Evolutionary conservation across 305 asterid genomes (phyloP).

Genomic region (Nicotiana rustica): DNA sequence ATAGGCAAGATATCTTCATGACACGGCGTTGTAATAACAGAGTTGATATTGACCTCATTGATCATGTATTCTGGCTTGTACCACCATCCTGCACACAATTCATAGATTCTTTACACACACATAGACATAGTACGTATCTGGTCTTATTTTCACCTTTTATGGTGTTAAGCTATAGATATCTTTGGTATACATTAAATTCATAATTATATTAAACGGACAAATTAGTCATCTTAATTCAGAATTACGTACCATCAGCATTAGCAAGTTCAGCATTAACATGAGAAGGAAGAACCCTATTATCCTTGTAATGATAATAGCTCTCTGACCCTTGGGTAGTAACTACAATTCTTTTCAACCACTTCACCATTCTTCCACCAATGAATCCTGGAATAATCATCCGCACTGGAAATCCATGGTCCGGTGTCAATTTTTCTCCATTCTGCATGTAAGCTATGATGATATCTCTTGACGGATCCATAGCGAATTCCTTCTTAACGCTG

Average conservation of each 20-base stretch:
- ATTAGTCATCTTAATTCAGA: not conserved
- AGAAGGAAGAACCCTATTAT: slow-evolving; percentile 80
- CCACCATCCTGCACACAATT: slow-evolving; percentile 78
- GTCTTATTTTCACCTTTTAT: too few relatives aligned
- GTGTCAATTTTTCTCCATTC: slow-evolving; percentile 68
- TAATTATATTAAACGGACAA: too few relatives aligned
- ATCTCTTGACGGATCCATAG: slow-evolving; percentile 83
- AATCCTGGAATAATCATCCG: slow-evolving; percentile 83
- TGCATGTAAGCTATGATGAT: slow-evolving; percentile 87
- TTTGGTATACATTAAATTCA: too few relatives aligned
- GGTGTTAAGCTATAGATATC: too few relatives aligned
- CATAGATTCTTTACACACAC: too few relatives aligned
- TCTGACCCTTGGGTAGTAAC: slow-evolving; percentile 75
- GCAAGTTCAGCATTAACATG: slow-evolving; percentile 91
- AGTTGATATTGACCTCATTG: slow-evolving; percentile 88
- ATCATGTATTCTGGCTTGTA: slow-evolving; percentile 83
- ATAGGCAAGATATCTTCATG: slow-evolving; percentile 84
- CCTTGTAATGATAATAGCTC: slow-evolving; percentile 73
- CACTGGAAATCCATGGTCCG: slow-evolving; percentile 89
- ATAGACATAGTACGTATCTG: too few relatives aligned
- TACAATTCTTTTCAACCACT: slow-evolving; percentile 77
- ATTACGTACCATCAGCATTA: slow-evolving; percentile 67
- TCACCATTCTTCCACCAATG: slow-evolving; percentile 94
- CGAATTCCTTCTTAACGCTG: slow-evolving; percentile 58
- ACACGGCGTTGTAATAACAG: slow-evolving; percentile 83